Evolutionary conservation across 352 stramenopile genomes (phyloP).

Genomic region (Elongisporangium senticosum): DNA sequence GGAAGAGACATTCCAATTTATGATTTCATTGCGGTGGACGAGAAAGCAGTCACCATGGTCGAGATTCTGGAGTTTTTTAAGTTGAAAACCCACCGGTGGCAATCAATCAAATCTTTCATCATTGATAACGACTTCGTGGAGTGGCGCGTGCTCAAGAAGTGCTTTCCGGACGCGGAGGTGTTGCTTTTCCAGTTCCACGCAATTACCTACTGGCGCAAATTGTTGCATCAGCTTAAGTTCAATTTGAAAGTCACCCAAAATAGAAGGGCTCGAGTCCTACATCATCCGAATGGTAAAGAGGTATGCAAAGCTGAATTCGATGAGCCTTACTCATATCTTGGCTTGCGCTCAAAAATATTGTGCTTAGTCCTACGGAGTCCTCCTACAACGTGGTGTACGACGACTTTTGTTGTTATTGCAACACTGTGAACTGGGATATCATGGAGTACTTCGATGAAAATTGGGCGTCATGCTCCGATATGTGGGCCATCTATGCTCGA

Average conservation of each 20-base stretch:
- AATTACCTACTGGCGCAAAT: no score
- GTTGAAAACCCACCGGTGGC: slow-evolving; percentile 10
- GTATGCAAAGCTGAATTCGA: no score
- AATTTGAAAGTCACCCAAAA: slow-evolving; percentile 7
- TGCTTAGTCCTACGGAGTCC: not conserved
- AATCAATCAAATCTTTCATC: slow-evolving; percentile 2
- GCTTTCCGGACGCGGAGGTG: slow-evolving; percentile 5
- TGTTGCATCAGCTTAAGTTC: slow-evolving; percentile 5
- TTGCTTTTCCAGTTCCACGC: slow-evolving; percentile 17
- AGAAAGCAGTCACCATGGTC: slow-evolving; percentile 14
- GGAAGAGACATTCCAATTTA: slow-evolving; percentile 13
- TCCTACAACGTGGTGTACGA: not conserved
- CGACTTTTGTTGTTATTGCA: slow-evolving; percentile 1
- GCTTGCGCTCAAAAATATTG: no score
- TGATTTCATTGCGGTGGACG: slow-evolving; percentile 14
- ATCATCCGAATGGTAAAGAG: slow-evolving; percentile 7
- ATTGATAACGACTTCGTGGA: slow-evolving; percentile 25
- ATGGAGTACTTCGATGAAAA: slow-evolving; percentile 7
- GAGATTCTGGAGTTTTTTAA: slow-evolving; percentile 16
- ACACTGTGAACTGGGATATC: no score
- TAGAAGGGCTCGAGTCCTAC: slow-evolving; percentile 1
- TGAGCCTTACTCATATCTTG: no score
- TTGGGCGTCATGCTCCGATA: slow-evolving; percentile 1
- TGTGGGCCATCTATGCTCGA: slow-evolving; percentile 1
- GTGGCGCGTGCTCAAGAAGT: slow-evolving; percentile 9